phyloP scores from a whole-genome alignment of 1,139 yeast genomes.

The Geotrichum europaeum region DNA sequence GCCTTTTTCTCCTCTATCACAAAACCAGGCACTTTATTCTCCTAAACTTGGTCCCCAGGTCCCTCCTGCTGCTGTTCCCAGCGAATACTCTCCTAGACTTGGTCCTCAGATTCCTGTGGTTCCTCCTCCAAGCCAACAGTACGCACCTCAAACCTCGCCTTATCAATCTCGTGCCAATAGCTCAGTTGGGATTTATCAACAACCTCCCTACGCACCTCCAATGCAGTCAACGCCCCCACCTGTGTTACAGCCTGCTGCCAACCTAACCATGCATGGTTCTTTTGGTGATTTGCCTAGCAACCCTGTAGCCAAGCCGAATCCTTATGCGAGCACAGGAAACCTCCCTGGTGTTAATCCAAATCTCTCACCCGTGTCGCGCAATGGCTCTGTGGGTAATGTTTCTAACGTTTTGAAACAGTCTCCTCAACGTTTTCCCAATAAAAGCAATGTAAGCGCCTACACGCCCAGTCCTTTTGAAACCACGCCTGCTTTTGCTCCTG shows the following conservation, averaged over 20 bases:
- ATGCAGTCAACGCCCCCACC: not conserved
- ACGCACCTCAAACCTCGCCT: not conserved
- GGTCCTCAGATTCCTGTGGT: not conserved
- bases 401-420: not conserved
- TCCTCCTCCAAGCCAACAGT: not conserved
- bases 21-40: not conserved
- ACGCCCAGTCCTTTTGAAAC: not conserved
- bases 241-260: slow-evolving; percentile 9
- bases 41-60: not conserved
- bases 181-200: not conserved
- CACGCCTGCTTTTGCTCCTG: not conserved
- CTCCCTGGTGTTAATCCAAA: not conserved
- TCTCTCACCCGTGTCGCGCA: not conserved
- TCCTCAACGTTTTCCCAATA: not conserved
- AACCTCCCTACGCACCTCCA: not conserved
- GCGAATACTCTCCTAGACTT: not conserved
- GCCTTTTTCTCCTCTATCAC: not conserved
- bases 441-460: not conserved
- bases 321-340: not conserved
- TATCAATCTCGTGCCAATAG: not conserved
- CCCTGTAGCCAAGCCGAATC: not conserved
- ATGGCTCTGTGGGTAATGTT: not conserved
- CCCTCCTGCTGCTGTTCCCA: not conserved
- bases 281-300: slow-evolving; percentile 6
- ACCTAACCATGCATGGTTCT: not conserved